phyloP scores from a whole-genome alignment of 2,329 filamentous ascomycete genomes.

The Pestalotiopsis sp. region DNA sequence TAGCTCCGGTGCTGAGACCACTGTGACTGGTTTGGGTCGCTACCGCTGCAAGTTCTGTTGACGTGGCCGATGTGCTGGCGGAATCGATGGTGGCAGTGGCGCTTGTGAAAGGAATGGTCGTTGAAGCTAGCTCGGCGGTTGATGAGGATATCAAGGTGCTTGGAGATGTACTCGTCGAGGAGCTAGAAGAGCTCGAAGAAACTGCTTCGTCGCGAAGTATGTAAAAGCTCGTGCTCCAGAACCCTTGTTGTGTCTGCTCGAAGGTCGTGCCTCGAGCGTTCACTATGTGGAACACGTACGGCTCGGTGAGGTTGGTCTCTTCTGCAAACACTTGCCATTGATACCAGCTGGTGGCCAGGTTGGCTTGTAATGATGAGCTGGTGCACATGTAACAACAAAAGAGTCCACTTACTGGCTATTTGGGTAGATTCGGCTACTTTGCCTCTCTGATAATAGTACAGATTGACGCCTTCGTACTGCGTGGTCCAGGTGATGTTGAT shows the following conservation, averaged over 20 bases:
- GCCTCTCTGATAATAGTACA: conserved; percentile 13
- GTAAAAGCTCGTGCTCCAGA: conserved; percentile 1
- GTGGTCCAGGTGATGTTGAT: conserved; percentile 14
- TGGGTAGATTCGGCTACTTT: conserved; percentile 11
- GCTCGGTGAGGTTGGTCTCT: conserved; percentile 13
- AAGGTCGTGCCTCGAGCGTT: conserved; percentile 22
- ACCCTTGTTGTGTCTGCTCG: background rate
- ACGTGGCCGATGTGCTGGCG: background rate
- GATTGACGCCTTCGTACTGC: conserved; percentile 9
- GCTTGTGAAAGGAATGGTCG: background rate
- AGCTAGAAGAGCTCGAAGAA: background rate
- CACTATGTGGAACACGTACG: conserved; percentile 15
- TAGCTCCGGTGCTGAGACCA: background rate
- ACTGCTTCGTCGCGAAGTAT: background rate
- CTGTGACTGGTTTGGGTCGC: background rate
- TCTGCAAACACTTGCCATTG: conserved; percentile 7
- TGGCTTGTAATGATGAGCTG: conserved; percentile 3
- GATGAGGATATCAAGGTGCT: background rate
- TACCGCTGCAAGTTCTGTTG: background rate
- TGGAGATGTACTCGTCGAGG: background rate
- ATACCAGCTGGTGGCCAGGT: conserved; percentile 14
- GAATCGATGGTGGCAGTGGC: background rate
- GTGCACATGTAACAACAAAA: background rate
- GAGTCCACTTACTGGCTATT: conserved; percentile 7
- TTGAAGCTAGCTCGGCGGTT: background rate